Percentiles rank a stretch among this genome's conserved stretches.
Evolutionary conservation across 2,329 filamentous ascomycete genomes (phyloP).

Genomic region (Calonectria multiphialidica): DNA sequence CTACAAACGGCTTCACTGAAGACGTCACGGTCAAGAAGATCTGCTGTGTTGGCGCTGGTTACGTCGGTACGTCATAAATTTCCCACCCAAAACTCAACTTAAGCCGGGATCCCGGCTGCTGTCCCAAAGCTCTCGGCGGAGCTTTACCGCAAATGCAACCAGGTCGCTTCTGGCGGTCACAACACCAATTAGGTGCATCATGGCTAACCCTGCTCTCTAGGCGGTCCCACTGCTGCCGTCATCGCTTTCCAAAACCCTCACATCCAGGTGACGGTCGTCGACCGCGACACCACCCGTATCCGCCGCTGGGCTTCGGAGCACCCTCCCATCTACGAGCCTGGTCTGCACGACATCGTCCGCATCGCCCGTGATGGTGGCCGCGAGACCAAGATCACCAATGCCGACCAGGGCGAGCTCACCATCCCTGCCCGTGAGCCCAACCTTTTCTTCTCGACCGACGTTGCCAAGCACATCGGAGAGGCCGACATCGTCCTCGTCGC

Average conservation of each 20-base stretch:
- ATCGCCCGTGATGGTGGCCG: conserved; percentile 71
- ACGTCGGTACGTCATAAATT: conserved; percentile 71
- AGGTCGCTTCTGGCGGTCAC: conserved; percentile 18
- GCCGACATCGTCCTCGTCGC: conserved; percentile 82
- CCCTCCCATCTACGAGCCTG: conserved; percentile 82
- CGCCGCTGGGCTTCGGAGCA: conserved; percentile 79
- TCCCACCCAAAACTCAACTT: neutral
- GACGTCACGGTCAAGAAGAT: conserved; percentile 66
- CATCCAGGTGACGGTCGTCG: conserved; percentile 80
- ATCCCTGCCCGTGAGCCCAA: conserved; percentile 68
- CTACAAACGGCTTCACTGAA: conserved; percentile 45
- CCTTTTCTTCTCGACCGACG: conserved; percentile 79
- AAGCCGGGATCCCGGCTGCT: neutral
- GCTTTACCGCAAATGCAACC: neutral
- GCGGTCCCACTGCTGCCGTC: conserved; percentile 81
- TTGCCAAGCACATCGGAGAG: conserved; percentile 70
- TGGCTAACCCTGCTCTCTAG: conserved; percentile 52
- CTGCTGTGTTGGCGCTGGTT: conserved; percentile 81
- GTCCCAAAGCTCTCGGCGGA: neutral
- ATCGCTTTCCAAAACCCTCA: conserved; percentile 80
- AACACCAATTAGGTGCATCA: conserved; percentile 21
- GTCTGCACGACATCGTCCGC: conserved; percentile 75
- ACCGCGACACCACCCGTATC: conserved; percentile 75
- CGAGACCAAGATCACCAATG: conserved; percentile 55
- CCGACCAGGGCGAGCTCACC: conserved; percentile 46